Conservation (phyloP, 2,329 filamentous ascomycete genomes). For the Diaporthe destruens region DNA sequence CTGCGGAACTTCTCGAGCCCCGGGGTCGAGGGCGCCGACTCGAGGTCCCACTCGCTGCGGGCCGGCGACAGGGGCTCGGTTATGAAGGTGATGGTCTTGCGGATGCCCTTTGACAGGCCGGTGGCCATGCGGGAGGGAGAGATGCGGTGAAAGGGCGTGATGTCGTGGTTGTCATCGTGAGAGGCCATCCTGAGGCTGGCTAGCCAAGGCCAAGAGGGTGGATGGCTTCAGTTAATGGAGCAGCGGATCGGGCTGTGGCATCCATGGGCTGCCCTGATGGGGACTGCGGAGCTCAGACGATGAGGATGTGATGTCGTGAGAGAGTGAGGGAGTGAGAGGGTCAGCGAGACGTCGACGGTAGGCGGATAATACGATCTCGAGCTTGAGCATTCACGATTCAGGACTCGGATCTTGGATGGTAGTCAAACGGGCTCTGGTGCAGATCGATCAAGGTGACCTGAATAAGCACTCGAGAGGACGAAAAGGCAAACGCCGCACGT, state of each 20-base stretch:
- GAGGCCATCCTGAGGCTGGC: conserved; percentile 19
- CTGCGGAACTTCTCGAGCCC: conserved; percentile 32
- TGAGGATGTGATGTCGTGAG: neutral
- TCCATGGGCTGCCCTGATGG: neutral
- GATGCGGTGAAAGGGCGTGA: neutral
- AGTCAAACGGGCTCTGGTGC: neutral
- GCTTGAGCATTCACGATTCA: neutral
- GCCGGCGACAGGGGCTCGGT: conserved; percentile 36
- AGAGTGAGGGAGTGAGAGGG: neutral
- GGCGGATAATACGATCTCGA: neutral
- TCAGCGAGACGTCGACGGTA: too few relatives aligned
- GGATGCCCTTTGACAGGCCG: conserved; percentile 6
- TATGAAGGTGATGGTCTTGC: conserved; percentile 31
- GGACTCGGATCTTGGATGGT: neutral
- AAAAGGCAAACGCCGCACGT: neutral
- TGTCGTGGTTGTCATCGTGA: neutral
- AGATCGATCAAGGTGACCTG: conserved; percentile 1
- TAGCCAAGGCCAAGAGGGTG: conserved; percentile 2
- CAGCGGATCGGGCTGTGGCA: neutral
- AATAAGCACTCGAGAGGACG: neutral
- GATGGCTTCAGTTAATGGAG: conserved; percentile 8
- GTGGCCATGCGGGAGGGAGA: conserved; percentile 16
- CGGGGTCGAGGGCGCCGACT: conserved; percentile 1
- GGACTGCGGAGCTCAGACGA: neutral
- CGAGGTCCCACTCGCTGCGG: conserved; percentile 32